Evolutionary conservation across 805 yeast species (phyloP).

Genomic region (Candida qinlingensis): DNA sequence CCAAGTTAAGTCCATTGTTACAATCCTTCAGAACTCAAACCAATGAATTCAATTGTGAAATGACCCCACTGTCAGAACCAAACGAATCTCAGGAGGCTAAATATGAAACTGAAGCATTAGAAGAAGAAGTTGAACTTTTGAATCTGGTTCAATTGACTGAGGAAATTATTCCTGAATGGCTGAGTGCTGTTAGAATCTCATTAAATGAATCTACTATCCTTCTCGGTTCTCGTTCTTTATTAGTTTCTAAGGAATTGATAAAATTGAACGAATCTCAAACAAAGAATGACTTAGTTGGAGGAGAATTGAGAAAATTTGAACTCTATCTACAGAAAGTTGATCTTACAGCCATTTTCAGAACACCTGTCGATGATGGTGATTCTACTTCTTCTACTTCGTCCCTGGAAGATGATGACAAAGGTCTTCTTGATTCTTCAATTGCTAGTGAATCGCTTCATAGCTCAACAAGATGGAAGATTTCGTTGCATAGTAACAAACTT

Average conservation of each 20-base stretch:
- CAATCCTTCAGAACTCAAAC: slow-evolving; percentile 1
- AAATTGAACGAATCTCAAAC: slow-evolving; percentile 29
- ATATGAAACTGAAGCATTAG: not conserved
- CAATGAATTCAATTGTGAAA: slow-evolving; percentile 2
- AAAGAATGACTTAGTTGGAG: slow-evolving; percentile 35
- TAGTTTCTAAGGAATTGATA: slow-evolving; percentile 35
- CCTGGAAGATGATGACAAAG: slow-evolving; percentile 29
- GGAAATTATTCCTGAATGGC: slow-evolving; percentile 22
- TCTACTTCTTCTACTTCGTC: slow-evolving; percentile 26
- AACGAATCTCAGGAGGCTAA: not conserved
- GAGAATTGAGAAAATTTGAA: slow-evolving; percentile 31
- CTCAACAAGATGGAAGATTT: slow-evolving; percentile 10
- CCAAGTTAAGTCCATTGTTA: slow-evolving; percentile 7
- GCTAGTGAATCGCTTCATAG: not conserved
- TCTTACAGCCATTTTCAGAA: slow-evolving; percentile 2
- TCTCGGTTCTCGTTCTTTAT: slow-evolving; percentile 39
- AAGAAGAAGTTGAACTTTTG: not conserved
- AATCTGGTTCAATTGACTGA: slow-evolving; percentile 11
- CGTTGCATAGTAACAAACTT: slow-evolving; percentile 10
- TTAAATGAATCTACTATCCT: slow-evolving; percentile 20
- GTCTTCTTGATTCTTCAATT: slow-evolving; percentile 19
- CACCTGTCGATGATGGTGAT: slow-evolving; percentile 3
- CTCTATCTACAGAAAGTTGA: slow-evolving; percentile 20
- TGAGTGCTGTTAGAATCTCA: slow-evolving; percentile 7
- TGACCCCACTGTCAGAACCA: not conserved